Base-by-base conservation (phyloP, 176 grass and related monocot species). In the Oryza meyeriana region DNA sequence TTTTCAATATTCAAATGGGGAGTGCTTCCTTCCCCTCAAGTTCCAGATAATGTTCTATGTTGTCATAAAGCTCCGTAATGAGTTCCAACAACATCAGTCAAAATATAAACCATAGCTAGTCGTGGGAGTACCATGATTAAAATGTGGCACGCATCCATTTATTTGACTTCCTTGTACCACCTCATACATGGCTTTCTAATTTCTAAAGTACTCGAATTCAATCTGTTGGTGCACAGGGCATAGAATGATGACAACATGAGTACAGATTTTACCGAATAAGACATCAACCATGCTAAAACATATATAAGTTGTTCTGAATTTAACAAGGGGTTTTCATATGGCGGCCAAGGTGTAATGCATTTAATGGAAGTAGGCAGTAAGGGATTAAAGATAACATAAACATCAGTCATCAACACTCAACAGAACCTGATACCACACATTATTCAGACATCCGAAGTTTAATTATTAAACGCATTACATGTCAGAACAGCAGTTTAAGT, bases 261-360 rank as follows among this genome's bases (percentile, higher is more conserved):
- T 44, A 33, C 11, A 72, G 47, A 74, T 35, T 20, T 35, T 66
- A 79, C 50, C 29, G 38, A 68, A 74, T 27, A 59, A 47, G 3
- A 72, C 10, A 79, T 79, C 44, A 29, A 30, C 24, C 17, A 81
- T 72, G 67, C 42, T 61, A 68, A 55, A 30, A 26, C 47, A 71
- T 58, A 28, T 38, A 14, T 58, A 68, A 31, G 28, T 28, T 9
- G 26, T 22, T 81, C 18, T 27, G 39, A 26, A 71, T 62, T 36
- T 75, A 79, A 84, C 48, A 5, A 57, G 41, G 1, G 9, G 27
- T 27, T 58, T 87, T 83, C 42, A 80, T 69, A 38, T 45, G 9
- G 17, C 12, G 36, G 47, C 47, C 66, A 79, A 8, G 28, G 17
- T 38, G 29, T n/a, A 74, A 72, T 26, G 57, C 14, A 47, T 18